Evolutionary conservation across 179 eudicot genomes (phyloP).

Genomic region (Silene coronaria): DNA sequence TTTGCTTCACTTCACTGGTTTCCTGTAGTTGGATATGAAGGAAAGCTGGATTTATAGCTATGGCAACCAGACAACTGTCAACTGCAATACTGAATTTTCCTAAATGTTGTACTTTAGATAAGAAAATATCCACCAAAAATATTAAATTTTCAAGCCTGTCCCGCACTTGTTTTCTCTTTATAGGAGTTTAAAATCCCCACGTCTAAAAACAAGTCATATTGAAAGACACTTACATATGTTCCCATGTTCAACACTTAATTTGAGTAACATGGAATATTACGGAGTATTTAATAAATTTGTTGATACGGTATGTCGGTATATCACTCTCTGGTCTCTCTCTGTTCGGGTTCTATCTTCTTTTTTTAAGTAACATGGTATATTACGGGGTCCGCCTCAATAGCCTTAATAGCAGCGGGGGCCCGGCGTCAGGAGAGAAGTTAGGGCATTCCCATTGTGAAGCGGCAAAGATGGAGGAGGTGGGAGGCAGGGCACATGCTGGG

Average conservation of each 20-base stretch:
- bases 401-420: too few species aligned
- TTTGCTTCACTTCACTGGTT: neutral
- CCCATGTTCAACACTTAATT: too few species aligned
- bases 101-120: neutral
- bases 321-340: too few species aligned
- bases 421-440: too few species aligned
- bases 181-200: neutral
- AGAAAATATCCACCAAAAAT: neutral
- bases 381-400: too few species aligned
- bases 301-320: neutral
- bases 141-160: neutral
- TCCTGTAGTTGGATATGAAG: neutral
- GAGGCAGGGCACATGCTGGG: too few species aligned
- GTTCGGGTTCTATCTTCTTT: neutral
- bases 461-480: too few species aligned
- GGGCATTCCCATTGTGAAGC: too few species aligned
- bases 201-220: neutral
- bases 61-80: neutral
- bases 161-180: neutral
- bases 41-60: neutral
- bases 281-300: neutral
- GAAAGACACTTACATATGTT: neutral
- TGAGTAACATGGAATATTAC: too few species aligned
- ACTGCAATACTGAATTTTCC: neutral
- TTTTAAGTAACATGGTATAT: too few species aligned